These are phyloP conservation scores for Penicillium diatomitis DNA, from an alignment of 495 filamentous ascomycete genomes.

Conservation along the genomic window DNA sequence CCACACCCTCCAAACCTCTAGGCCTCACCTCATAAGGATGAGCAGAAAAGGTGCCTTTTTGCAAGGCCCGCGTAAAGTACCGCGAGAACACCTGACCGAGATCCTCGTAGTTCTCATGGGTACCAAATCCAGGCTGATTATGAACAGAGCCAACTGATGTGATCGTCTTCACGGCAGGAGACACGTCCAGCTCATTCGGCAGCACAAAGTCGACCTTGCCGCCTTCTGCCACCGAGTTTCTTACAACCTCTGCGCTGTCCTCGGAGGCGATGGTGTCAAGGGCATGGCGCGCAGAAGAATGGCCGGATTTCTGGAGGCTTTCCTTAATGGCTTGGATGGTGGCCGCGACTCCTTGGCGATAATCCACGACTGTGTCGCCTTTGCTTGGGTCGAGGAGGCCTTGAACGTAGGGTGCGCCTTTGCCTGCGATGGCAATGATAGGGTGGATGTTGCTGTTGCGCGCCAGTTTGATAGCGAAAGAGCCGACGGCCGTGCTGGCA, in stretches of 20 bases:
- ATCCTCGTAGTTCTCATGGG: slow-evolving; percentile 33
- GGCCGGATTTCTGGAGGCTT: slow-evolving; percentile 2
- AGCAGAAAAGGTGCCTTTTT: slow-evolving; percentile 50
- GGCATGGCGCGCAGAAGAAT: slow-evolving; percentile 31
- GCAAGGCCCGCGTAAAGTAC: slow-evolving; percentile 43
- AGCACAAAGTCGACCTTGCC: slow-evolving; percentile 50
- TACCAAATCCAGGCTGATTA: slow-evolving; percentile 1
- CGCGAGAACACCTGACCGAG: slow-evolving; percentile 49
- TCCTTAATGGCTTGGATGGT: slow-evolving; percentile 15
- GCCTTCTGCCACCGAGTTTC: slow-evolving; percentile 12
- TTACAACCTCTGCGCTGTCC: slow-evolving; percentile 27
- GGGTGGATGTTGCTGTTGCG: slow-evolving; percentile 61
- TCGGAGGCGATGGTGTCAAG: slow-evolving; percentile 54
- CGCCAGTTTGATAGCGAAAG: slow-evolving; percentile 61
- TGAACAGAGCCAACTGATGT: slow-evolving; percentile 13
- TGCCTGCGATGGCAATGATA: slow-evolving; percentile 59
- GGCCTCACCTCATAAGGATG: slow-evolving; percentile 55
- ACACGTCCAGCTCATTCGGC: slow-evolving; percentile 18
- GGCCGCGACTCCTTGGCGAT: slow-evolving; percentile 40
- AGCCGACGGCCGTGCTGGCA: slow-evolving; percentile 55
- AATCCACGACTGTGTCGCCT: slow-evolving; percentile 65
- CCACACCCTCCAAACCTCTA: slow-evolving; percentile 49
- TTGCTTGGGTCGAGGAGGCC: slow-evolving; percentile 50
- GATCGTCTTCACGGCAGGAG: slow-evolving; percentile 17
- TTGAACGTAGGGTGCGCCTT: slow-evolving; percentile 46